Base-by-base conservation (phyloP, 140 eudicot species). In the Senecio squalidus region DNA sequence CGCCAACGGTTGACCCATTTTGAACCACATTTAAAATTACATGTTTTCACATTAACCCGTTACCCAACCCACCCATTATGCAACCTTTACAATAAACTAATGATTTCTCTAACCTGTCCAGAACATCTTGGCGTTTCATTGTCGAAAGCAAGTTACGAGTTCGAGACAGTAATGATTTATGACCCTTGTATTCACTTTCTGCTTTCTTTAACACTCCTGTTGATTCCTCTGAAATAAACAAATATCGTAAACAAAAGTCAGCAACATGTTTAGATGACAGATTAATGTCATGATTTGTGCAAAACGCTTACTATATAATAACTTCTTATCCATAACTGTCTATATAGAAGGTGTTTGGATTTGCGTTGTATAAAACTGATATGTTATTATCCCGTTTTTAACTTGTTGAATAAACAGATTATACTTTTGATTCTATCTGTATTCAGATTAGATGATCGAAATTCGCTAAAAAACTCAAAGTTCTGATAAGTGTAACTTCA, bases 161-260 rank as follows among this genome's bases (percentile, higher is more conserved):
- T 27, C 97, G 85, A 60, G 50, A 56, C 15, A 86, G 82, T 45
- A 90, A 55, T 15, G 97, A 90, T 62, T 83, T 73, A 53, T 90
- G 97, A 22, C 97, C 97, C 63, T 82, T 86, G 77, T 90, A 90
- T 74, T 90, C 97, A 9, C 74, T 83, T 66, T 90, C 97, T n/a
- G 97, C 97, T 68, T 83, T 86, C 58, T 58, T 80, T 28, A 90
- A 52, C 56, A 80, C 90, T 69, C 95, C 95, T 9, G 97, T 83
- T 30, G 97, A 90, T 64, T 90, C 97, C 81, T 86, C 95, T 90
- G 84, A n/a, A n/a, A n/a, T n/a, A n/a, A n/a, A n/a, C n/a, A 56
- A 43, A 72, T n/a, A n/a, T n/a, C n/a, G n/a, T n/a, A n/a, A 27
- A 44, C 29, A 13, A 2, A 16, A 16, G 0, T 18, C 9, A 28